Evolutionary conservation across 805 yeast genomes (phyloP).

Genomic region (Saturnispora silvae): DNA sequence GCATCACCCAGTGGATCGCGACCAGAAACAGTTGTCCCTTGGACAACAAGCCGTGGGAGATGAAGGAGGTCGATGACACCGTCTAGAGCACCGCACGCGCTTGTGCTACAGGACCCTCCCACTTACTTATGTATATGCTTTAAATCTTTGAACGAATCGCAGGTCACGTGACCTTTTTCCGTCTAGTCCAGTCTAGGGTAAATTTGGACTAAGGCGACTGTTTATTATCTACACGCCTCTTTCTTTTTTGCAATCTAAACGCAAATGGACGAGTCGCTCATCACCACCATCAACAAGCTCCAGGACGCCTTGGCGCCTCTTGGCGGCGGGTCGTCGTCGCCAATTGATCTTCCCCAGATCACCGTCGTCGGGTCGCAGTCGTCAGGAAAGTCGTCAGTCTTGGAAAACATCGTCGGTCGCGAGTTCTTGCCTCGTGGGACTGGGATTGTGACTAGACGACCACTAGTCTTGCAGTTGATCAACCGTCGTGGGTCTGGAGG

Average conservation of each 20-base stretch:
- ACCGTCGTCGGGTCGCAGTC: constrained; percentile 95
- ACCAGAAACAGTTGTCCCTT: constrained; percentile 95
- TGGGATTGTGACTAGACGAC: constrained; percentile 87
- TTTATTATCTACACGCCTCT: too few relatives aligned
- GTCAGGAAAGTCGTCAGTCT: constrained; percentile 78
- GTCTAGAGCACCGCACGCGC: background rate
- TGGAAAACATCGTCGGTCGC: constrained; percentile 85
- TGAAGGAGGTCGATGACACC: constrained; percentile 21
- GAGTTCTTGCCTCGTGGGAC: constrained; percentile 89
- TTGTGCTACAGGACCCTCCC: too few relatives aligned
- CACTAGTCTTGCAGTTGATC: constrained; percentile 70
- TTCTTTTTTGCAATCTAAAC: background rate
- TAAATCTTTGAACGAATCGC: too few relatives aligned
- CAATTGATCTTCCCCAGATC: constrained; percentile 86
- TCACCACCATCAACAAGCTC: constrained; percentile 76
- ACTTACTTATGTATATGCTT: too few relatives aligned
- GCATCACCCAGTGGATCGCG: constrained; percentile 90
- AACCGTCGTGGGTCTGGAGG: constrained; percentile 35
- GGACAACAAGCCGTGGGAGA: constrained; percentile 81
- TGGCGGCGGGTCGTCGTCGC: constrained; percentile 83
- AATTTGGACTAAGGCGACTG: too few relatives aligned
- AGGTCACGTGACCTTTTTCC: too few relatives aligned
- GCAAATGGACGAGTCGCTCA: constrained; percentile 64
- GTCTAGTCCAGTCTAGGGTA: too few relatives aligned
- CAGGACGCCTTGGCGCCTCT: constrained; percentile 97